Evolutionary conservation across 371 early-diverging fungal species (phyloP).

Genomic region (Zopfochytrium polystomum): DNA sequence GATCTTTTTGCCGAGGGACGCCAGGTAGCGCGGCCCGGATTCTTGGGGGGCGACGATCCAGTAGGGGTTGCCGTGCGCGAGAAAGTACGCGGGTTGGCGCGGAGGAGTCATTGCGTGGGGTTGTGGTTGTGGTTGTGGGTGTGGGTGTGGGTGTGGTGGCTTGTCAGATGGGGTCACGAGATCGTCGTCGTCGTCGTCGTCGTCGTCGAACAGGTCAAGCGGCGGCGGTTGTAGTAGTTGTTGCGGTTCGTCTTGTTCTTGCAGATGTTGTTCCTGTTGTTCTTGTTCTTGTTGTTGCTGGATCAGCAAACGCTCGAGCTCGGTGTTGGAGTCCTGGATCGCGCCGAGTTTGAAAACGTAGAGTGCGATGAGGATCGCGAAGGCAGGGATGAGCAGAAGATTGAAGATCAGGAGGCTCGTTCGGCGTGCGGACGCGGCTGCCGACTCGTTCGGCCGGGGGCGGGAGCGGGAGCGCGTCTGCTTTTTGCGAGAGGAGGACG

Average conservation of each 20-base stretch:
- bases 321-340: neutral
- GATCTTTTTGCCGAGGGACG: slow-evolving; percentile 17
- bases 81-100: slow-evolving; percentile 26
- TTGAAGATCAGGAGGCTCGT: too few relatives aligned
- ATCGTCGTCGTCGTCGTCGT: neutral
- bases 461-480: too few relatives aligned
- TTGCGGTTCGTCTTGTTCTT: neutral
- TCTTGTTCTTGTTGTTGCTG: neutral
- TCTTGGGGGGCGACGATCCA: slow-evolving; percentile 20
- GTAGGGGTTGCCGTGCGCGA: slow-evolving; percentile 26
- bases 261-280: neutral
- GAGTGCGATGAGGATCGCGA: too few relatives aligned
- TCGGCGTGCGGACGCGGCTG: too few relatives aligned
- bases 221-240: neutral
- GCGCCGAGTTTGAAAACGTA: neutral
- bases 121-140: neutral
- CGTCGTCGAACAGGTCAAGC: neutral
- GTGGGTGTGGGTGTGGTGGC: neutral
- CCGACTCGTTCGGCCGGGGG: too few relatives aligned
- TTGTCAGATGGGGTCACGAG: neutral
- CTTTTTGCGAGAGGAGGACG: too few relatives aligned
- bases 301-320: neutral
- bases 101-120: neutral
- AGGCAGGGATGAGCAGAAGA: too few relatives aligned
- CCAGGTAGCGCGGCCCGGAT: slow-evolving; percentile 21